Evolutionary conservation across 441 rosid genomes (phyloP), one percentile per base, ranked within the genome.

Genomic region (Raphanus hybrid): DNA sequence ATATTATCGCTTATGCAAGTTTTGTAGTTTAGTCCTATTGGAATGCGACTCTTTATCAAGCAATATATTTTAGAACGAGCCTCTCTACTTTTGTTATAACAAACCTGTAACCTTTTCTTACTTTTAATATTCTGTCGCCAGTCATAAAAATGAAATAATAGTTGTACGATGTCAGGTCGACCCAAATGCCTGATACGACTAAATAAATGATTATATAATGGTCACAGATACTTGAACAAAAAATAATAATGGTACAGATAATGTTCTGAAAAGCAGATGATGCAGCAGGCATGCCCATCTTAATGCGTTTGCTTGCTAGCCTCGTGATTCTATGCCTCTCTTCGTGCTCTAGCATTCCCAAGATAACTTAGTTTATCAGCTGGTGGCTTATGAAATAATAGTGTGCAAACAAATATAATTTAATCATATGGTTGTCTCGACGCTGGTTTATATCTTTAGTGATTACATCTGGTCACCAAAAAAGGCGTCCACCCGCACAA

Each of bases 321-420:
- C 78, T 78, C 81, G 81, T 73, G 78, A 78, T 52, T 73, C 78
- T 67, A 61, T 41, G 65, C 78, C 77, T 52, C 78, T 60, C 69
- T 66, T 78, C 65, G 50, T 54, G 73, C 78, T 73, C 67, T 62
- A 35, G 32, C 74, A 68, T 67, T 67, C 48, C 61, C 70, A 73
- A 68, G 74, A 68, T 78, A 61, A 78, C 61, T 67, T 67, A 35
- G 5, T 73, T 62, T 67, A 73, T 73, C 27, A 32, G 29, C 9
- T 37, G 50, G 64, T 78, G 64, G 48, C 37, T 77, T 65, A 59
- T 14, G 34, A 48, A 4, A 45, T 37, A 7, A 34, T 26, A 29
- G 54, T 26, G 59, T 64, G 50, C 70, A 34, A 14, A 8, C 27
- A 8, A 41, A 41, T 11, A 16, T 41, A 63, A 23, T 41, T 50